Evolutionary conservation across 148 eudicot species (phyloP).

Genomic region (Heliamphora exappendiculata): DNA sequence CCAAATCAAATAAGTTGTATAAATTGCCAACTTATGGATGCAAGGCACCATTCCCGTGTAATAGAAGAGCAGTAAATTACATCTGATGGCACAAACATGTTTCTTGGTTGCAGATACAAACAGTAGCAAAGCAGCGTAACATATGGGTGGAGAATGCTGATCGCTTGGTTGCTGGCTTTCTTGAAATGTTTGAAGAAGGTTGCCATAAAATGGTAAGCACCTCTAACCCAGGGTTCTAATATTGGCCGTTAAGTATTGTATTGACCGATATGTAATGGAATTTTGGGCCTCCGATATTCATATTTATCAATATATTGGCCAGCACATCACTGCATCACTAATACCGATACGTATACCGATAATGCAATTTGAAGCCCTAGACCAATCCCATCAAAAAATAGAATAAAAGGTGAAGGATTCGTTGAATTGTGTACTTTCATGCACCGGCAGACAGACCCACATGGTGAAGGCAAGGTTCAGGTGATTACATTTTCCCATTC

Average conservation of each 20-base stretch:
- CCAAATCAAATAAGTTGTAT: not conserved
- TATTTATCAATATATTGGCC: no score
- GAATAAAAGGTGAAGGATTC: not conserved
- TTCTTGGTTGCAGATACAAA: slow-evolving; percentile 40
- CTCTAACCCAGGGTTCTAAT: not conserved
- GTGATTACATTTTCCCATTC: not conserved
- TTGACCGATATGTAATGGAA: no score
- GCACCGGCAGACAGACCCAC: not conserved
- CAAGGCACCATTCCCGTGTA: not conserved
- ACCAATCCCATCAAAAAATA: not conserved
- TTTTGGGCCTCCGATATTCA: no score
- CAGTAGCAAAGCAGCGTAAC: slow-evolving; percentile 51
- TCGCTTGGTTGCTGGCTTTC: slow-evolving; percentile 81
- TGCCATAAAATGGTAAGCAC: slow-evolving; percentile 75
- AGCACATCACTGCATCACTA: no score
- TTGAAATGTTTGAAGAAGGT: slow-evolving; percentile 98
- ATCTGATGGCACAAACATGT: slow-evolving; percentile 1
- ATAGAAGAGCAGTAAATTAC: not conserved
- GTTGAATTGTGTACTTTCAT: not conserved
- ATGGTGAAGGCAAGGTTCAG: not conserved
- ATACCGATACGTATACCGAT: no score
- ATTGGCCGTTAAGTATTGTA: no score
- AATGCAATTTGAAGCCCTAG: no score
- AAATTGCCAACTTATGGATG: not conserved
- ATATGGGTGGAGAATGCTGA: slow-evolving; percentile 97